Percentiles rank a stretch among this genome's conserved stretches.
Evolutionary conservation across 2,329 filamentous ascomycete species (phyloP).

Genomic region (Aureobasidium sp.): DNA sequence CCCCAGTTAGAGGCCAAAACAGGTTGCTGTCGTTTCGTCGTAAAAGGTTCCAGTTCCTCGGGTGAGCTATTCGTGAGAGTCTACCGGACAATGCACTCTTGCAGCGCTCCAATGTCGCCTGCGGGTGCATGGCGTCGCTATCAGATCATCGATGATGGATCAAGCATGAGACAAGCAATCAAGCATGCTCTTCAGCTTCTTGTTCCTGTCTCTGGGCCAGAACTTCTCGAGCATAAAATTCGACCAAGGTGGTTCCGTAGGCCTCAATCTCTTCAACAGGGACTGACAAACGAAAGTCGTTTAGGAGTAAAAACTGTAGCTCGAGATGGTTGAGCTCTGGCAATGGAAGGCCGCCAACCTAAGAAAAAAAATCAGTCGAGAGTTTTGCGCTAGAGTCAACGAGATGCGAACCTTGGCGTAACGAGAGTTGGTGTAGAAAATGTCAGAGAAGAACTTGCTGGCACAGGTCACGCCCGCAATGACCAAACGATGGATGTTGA

Average conservation of each 20-base stretch:
- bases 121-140: not conserved
- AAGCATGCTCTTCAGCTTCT: not conserved
- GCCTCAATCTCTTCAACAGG: slow-evolving; percentile 93
- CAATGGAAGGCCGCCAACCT: slow-evolving; percentile 91
- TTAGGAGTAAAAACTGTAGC: slow-evolving; percentile 88
- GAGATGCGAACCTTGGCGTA: slow-evolving; percentile 77
- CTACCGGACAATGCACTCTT: not conserved
- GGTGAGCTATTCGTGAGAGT: not conserved
- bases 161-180: slow-evolving; percentile 27
- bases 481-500: slow-evolving; percentile 94
- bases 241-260: slow-evolving; percentile 96
- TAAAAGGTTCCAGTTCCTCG: slow-evolving; percentile 1
- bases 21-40: slow-evolving; percentile 14
- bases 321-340: slow-evolving; percentile 93
- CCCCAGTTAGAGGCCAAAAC: slow-evolving; percentile 9
- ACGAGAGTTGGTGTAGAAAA: slow-evolving; percentile 98
- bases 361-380: not conserved
- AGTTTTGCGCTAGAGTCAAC: not conserved
- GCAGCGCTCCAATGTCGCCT: not conserved
- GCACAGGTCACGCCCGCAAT: slow-evolving; percentile 97
- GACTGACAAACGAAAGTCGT: slow-evolving; percentile 90
- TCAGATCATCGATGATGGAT: not conserved
- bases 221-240: slow-evolving; percentile 92
- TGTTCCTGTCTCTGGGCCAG: slow-evolving; percentile 54
- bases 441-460: slow-evolving; percentile 98